Base-by-base conservation (phyloP, 2,329 filamentous ascomycete species). In the Xylogone sp. region DNA sequence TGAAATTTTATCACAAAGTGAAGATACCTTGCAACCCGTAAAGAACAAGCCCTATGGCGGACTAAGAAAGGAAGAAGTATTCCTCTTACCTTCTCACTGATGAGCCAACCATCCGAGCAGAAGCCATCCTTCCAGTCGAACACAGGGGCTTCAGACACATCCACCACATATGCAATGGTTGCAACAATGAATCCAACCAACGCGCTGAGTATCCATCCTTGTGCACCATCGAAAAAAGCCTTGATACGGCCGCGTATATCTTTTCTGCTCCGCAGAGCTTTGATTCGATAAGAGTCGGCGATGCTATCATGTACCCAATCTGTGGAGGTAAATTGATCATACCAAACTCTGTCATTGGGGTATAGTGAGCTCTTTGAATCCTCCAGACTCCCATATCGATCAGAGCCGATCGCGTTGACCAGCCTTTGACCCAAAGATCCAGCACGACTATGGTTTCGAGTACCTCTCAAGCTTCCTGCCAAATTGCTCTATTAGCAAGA, bases 301-400 rank as follows among this genome's bases (percentile, higher is more conserved):
- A 99, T 97, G 68, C 88, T 92, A 69, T 99, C 94, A 67, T 96
- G 93, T 1, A 99, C 92, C 94, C 94, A 99, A 69, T 99, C 93
- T 50, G 90, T 97, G 6, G 90, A 96, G 5, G 91, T 96, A 65
- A 96, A 96, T 70, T 99, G 94, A 74, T 99, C 94, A 71, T 97
- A 97, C 94, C 94, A 97, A 9, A 95, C 88, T 54, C 94, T 85
- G 60, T 97, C 91, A 64, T 97, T 89, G 47, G 86, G 75, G 60
- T 83, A 86, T 9, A 87, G 71, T 12, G 47, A 49, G 3, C 83
- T 85, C 62, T 85, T 88, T 46, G 84, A 85, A 56, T 87, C 83
- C 55, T 76, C 69, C 69, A 86, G n/a, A n/a, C n/a, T n/a, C n/a
- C n/a, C 56, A 62, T 77, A 79, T 56, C 76, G 74, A 62, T 79